Conservation (phyloP, 2,329 filamentous ascomycete species). For the Epichloe bromicola region DNA sequence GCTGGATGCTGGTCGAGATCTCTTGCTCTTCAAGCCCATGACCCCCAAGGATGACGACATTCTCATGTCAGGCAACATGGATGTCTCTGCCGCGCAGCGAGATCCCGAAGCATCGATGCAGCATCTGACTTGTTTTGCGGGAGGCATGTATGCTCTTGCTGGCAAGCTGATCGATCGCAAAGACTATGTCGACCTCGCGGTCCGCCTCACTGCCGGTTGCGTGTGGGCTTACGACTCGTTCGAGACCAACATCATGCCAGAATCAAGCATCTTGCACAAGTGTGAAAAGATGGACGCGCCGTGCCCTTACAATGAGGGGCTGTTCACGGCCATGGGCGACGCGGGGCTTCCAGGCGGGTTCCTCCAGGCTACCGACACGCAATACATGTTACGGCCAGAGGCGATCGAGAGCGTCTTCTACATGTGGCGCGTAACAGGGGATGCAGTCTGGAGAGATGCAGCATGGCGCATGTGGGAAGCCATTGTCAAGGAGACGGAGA, state of each 20-base stretch:
- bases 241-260: conserved; percentile 41
- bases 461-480: conserved; percentile 36
- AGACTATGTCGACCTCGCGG: conserved; percentile 34
- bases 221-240: conserved; percentile 40
- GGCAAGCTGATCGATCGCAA: conserved; percentile 43
- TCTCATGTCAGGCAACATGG: conserved; percentile 38
- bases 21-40: conserved; percentile 58
- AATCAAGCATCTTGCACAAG: conserved; percentile 28
- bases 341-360: conserved; percentile 39
- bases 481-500: conserved; percentile 29
- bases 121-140: conserved; percentile 58
- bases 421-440: conserved; percentile 37
- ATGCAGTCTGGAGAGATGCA: conserved; percentile 28
- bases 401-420: conserved; percentile 40
- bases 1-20: conserved; percentile 45
- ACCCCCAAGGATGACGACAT: conserved; percentile 45
- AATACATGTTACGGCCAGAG: conserved; percentile 34
- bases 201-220: conserved; percentile 37
- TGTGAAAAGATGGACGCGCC: conserved; percentile 22
- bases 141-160: conserved; percentile 56
- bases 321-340: conserved; percentile 7
- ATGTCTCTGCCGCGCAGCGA: conserved; percentile 14
- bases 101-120: conserved; percentile 27
- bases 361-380: conserved; percentile 32
- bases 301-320: conserved; percentile 20